A percentile compares a stretch with the other conserved stretches of the same genome.
phyloP scores from a whole-genome alignment of 768 basidiomycete species.

The Mycena capillaripes region DNA sequence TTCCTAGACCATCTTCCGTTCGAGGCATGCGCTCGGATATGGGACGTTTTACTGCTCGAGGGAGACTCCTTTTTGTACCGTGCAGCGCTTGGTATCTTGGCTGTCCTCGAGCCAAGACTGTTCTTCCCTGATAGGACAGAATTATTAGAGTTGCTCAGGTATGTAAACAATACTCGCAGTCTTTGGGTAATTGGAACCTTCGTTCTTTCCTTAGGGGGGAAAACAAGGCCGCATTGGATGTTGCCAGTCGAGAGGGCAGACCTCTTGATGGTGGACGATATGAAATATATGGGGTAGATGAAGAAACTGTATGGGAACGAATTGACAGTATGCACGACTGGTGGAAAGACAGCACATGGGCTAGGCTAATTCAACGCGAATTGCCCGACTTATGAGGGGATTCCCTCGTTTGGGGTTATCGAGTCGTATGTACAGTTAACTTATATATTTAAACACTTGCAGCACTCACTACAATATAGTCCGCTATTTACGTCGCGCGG shows the following conservation, averaged over 20 bases:
- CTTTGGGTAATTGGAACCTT: conserved; percentile 13
- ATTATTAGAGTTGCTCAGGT: conserved; percentile 84
- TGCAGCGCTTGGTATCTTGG: conserved; percentile 84
- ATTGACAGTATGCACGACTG: conserved; percentile 88
- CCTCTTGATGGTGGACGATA: conserved; percentile 81
- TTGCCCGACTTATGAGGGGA: conserved; percentile 79
- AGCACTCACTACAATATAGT: neutral
- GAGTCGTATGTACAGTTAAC: neutral
- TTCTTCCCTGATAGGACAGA: conserved; percentile 91
- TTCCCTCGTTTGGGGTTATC: neutral
- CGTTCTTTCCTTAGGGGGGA: conserved; percentile 68
- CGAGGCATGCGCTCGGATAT: conserved; percentile 89
- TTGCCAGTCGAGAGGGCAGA: conserved; percentile 80
- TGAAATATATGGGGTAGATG: conserved; percentile 88
- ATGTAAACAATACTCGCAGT: conserved; percentile 17
- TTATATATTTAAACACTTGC: neutral
- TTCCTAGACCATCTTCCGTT: conserved; percentile 92
- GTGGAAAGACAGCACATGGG: conserved; percentile 96
- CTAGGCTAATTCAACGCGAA: conserved; percentile 83
- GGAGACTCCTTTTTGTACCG: conserved; percentile 94
- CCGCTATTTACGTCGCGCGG: neutral
- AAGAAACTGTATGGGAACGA: conserved; percentile 88
- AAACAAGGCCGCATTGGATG: conserved; percentile 86
- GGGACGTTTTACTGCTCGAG: conserved; percentile 90
- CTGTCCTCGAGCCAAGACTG: conserved; percentile 85